These are phyloP conservation scores for Stevia rebaudiana DNA, from an alignment of 140 eudicot genomes.

Conservation along the genomic window DNA sequence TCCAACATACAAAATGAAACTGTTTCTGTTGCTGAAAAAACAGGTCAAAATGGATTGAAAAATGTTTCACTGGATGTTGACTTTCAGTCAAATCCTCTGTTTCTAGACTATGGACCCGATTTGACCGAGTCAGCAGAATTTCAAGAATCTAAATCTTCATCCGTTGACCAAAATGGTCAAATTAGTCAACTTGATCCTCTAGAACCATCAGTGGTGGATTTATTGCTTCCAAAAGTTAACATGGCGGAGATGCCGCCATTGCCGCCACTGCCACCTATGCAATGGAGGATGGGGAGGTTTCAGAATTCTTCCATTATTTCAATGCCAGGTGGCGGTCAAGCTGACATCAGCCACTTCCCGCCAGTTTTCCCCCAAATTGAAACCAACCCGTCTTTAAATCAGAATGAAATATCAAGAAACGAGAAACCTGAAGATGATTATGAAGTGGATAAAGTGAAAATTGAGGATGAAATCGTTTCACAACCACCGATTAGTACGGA, in stretches of 20 bases:
- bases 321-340: conserved; percentile 26
- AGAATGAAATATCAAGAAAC: conserved; percentile 13
- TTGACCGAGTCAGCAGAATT: conserved; percentile 19
- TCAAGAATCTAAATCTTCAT: conserved; percentile 20
- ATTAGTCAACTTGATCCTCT: conserved; percentile 7
- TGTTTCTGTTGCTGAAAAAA: conserved; percentile 8
- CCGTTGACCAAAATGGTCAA: conserved; percentile 22
- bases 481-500: conserved; percentile 23
- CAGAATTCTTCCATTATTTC: conserved; percentile 32
- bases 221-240: conserved; percentile 39
- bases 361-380: conserved; percentile 23
- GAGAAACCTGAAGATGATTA: conserved; percentile 19
- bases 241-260: conserved; percentile 75
- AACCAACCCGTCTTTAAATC: conserved; percentile 4
- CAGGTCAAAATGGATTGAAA: conserved; percentile 16
- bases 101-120: conserved; percentile 22
- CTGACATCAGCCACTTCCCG: conserved; percentile 19
- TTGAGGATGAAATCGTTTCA: conserved; percentile 20
- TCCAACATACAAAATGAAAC: conserved; percentile 19
- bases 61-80: not conserved
- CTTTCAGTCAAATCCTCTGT: conserved; percentile 23
- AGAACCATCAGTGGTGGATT: conserved; percentile 30
- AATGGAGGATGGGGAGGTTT: conserved; percentile 76
- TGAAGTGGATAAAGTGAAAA: conserved; percentile 25
- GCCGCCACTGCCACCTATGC: conserved; percentile 98